phyloP scores from a whole-genome alignment of 495 filamentous ascomycete species.

The Lasiosphaeriaceae sp. region DNA sequence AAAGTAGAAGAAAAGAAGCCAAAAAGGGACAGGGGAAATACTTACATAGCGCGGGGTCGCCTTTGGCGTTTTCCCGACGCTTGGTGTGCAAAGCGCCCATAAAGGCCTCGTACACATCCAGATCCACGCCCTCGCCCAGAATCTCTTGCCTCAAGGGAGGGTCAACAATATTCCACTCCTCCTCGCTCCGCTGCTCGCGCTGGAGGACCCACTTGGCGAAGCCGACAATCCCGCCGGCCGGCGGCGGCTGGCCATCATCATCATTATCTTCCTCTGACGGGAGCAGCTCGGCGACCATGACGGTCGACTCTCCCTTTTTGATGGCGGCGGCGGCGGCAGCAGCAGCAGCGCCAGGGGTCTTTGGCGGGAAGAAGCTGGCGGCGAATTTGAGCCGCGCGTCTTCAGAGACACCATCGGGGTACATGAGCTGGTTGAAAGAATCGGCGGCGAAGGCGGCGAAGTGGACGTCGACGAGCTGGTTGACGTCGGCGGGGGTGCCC shows the following conservation, averaged over 20 bases:
- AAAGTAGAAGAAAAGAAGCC: too few relatives aligned
- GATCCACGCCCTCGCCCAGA: constrained; percentile 20
- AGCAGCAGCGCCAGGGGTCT: background rate
- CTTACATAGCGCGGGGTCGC: constrained; percentile 26
- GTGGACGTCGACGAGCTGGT: constrained; percentile 15
- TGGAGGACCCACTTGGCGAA: constrained; percentile 24
- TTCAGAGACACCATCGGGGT: constrained; percentile 16
- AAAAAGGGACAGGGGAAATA: background rate
- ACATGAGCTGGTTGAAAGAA: constrained; percentile 24
- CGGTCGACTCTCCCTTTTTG: constrained; percentile 8
- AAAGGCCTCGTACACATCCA: constrained; percentile 20
- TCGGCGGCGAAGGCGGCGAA: constrained; percentile 19
- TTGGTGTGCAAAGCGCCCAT: constrained; percentile 18
- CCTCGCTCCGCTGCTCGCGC: constrained; percentile 17
- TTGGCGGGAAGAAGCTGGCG: constrained; percentile 3
- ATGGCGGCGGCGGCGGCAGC: background rate
- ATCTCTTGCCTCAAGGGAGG: constrained; percentile 14
- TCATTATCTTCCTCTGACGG: constrained; percentile 6
- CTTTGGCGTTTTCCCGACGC: constrained; percentile 13
- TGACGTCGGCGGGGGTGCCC: constrained; percentile 19
- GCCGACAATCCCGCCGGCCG: constrained; percentile 24
- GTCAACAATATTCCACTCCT: constrained; percentile 21
- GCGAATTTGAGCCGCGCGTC: constrained; percentile 12
- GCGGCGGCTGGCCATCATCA: constrained; percentile 5
- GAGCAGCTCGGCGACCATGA: constrained; percentile 25